Evolutionary conservation across 106 monocot genomes (phyloP), one percentile per base, ranked within the genome.

Genomic region (Alisma plantagoaquatica): DNA sequence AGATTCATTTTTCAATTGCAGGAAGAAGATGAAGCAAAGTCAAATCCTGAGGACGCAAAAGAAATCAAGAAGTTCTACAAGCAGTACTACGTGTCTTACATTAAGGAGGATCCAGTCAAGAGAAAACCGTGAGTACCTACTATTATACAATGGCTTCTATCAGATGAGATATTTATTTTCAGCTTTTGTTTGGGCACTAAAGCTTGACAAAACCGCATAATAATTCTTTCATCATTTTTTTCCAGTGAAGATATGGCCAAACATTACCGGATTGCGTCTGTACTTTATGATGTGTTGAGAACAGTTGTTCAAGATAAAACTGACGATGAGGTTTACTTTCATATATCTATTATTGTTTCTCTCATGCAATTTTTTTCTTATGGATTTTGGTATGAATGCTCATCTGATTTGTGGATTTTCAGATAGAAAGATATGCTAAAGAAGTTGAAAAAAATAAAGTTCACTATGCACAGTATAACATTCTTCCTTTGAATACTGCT

Each of bases 241-340:
- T 33, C 22, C 51, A 89, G 96, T n/a, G 89, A 96, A 66, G 89
- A 96, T 65, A 89, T 88, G 81, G 75, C 81, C 54, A 96, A 85
- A 50, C 81, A 84, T 53, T 96, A 96, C 64, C 88, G 78, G 58
- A 88, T 81, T 68, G 89, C 89, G 49, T 89, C 89, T 28, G 84
- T 96, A 20, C 60, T 96, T 49, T 89, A 84, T 72, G 89, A 85
- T 63, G 89, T 96, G 28, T 65, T 96, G 54, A 84, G 70, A 72
- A 73, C 81, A 24, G 75, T 96, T 11, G 76, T 89, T 23, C 84
- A 77, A 2, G 89, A 74, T 3, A 96, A 75, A 73, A 56, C 84
- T 62, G 81, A 81, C 46, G 64, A 46, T 6, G 70, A 96, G 88
- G 89, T 84, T 54, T 51, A 68, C 49, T 18, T 32, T 23, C 20